These are phyloP conservation scores for Hygrophorus russula DNA, from an alignment of 768 basidiomycete species.

Conservation along the genomic window DNA sequence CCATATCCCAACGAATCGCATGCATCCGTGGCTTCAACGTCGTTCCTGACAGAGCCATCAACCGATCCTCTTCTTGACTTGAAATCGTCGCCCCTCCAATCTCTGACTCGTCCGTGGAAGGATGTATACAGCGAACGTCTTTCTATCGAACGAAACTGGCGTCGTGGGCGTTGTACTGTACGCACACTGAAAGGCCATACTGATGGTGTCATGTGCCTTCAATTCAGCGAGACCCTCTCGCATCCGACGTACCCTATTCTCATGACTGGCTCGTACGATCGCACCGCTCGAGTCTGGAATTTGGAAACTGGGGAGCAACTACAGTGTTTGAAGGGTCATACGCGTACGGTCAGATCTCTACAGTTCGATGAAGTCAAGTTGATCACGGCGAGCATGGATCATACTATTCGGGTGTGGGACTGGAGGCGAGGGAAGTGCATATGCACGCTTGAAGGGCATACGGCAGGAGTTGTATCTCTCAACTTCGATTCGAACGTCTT, in stretches of 20 bases:
- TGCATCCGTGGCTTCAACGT: conserved; percentile 6
- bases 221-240: conserved; percentile 76
- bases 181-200: conserved; percentile 87
- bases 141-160: conserved; percentile 94
- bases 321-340: conserved; percentile 80
- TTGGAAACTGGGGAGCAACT: conserved; percentile 83
- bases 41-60: not conserved
- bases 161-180: conserved; percentile 79
- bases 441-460: conserved; percentile 81
- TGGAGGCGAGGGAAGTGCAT: conserved; percentile 88
- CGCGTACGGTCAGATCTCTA: conserved; percentile 80
- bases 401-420: conserved; percentile 91
- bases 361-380: conserved; percentile 95
- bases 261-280: conserved; percentile 96
- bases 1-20: conserved; percentile 7
- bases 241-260: conserved; percentile 87
- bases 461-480: conserved; percentile 83
- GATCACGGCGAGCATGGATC: conserved; percentile 95
- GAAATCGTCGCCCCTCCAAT: not conserved
- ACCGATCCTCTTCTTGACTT: not conserved
- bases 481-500: conserved; percentile 88
- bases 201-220: conserved; percentile 95
- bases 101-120: conserved; percentile 85
- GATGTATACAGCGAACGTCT: conserved; percentile 97
- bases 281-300: conserved; percentile 93